Base-by-base conservation (phyloP, 2,329 filamentous ascomycete genomes). In the Cytospora piceae region DNA sequence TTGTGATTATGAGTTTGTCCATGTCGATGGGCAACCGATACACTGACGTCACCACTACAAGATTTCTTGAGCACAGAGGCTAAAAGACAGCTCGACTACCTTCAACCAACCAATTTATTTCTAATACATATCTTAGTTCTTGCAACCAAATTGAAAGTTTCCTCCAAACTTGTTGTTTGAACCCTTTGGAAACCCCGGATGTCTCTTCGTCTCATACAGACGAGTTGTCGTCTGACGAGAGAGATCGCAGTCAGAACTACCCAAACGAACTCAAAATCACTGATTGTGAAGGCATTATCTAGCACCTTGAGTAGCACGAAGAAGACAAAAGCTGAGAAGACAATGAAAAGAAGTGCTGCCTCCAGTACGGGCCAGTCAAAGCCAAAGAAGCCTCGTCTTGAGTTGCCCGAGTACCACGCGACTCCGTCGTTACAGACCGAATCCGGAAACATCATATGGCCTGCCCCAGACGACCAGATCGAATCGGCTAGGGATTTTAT, bases 381-480 rank as follows among this genome's bases (percentile, higher is more conserved):
- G 64, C 55, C 70, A 15, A 77, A 77, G 63, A 73, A 70, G 46
- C 68, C 71, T 58, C 71, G 71, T 9, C 60, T 67, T 3, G 63
- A 73, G 52, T 70, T 81, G 0, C 79, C 79, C 2, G 80, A 81
- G 7, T 83, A 83, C 66, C 81, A 83, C 69, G 66, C 74, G 15
- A 78, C 78, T 6, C 77, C 79, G 4, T 78, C 78, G 3, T 58
- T 77, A 37, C 74, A 72, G 61, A 80, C 82, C 67, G 76, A 77
- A 0, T 69, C 76, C 22, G 86, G 85, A 2, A 76, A 78, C 12
- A 75, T 80, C 1, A 78, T 88, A 57, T 90, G 88, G 88, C 88
- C 88, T 3, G 88, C 88, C 1, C 83, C 86, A 2, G 74, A 73
- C 59, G 74, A 74, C 14, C 83, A 88, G 62, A 85, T 90, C 42